Conservation (phyloP, 345 rosid species). For the Psidium friedrichsthalianum region DNA sequence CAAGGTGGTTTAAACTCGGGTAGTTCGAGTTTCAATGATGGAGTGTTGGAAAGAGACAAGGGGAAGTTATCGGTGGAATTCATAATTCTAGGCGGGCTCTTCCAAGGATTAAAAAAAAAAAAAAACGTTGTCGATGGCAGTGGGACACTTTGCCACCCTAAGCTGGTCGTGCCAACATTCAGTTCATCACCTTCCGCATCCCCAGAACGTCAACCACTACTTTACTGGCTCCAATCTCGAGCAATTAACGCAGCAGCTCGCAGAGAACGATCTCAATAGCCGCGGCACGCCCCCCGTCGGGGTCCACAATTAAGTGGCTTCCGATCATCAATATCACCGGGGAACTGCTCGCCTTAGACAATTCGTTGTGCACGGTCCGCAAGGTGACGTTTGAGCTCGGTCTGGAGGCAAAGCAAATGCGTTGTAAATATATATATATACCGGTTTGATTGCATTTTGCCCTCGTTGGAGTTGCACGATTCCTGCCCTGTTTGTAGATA, state of each 20-base stretch:
- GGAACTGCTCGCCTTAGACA: slow-evolving; percentile 28
- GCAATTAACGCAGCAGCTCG: slow-evolving; percentile 56
- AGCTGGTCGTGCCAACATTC: no score
- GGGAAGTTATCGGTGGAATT: no score
- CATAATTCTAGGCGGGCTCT: no score
- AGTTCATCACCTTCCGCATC: slow-evolving; percentile 2
- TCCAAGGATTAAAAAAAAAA: no score
- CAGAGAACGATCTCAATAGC: slow-evolving; percentile 55
- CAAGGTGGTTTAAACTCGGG: no score
- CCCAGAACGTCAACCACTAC: slow-evolving; percentile 33
- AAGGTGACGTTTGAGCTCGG: slow-evolving; percentile 49
- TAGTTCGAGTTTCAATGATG: no score
- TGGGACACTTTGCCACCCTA: no score
- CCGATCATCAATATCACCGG: slow-evolving; percentile 30
- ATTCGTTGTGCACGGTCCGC: slow-evolving; percentile 50
- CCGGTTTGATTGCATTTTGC: slow-evolving; percentile 48
- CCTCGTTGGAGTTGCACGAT: slow-evolving; percentile 60
- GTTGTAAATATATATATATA: slow-evolving; percentile 57
- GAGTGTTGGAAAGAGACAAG: no score
- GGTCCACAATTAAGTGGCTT: slow-evolving; percentile 33
- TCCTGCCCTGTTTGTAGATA: slow-evolving; percentile 60
- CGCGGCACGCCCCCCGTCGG: slow-evolving; percentile 61
- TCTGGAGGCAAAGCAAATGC: slow-evolving; percentile 39
- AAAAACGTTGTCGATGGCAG: no score
- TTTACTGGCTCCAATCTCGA: slow-evolving; percentile 59